A percentile compares a stretch with the other conserved stretches of the same genome.
Conservation (phyloP, 192 early-diverging fungal genomes). For the Umbelopsis ramanniana region DNA sequence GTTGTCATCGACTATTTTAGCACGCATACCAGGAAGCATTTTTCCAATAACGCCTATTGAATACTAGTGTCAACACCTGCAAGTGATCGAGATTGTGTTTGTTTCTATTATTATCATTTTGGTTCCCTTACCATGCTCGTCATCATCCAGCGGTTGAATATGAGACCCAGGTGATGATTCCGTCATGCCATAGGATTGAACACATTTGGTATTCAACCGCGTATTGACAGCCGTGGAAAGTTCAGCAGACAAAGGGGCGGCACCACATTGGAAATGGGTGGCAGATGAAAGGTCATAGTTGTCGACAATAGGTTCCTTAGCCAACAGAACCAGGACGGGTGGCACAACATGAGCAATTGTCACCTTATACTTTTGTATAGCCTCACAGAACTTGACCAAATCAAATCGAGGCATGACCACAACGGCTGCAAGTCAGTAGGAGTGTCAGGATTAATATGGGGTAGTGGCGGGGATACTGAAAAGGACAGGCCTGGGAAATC, state of each 20-base stretch:
- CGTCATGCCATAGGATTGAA: constrained; percentile 57
- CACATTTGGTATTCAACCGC: not conserved
- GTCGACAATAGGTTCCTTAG: constrained; percentile 73
- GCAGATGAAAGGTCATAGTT: constrained; percentile 79
- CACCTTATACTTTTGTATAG: constrained; percentile 74
- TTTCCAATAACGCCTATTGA: constrained; percentile 64
- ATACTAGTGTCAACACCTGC: not conserved
- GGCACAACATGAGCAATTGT: constrained; percentile 68
- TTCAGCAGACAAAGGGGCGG: constrained; percentile 80
- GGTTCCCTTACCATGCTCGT: not conserved
- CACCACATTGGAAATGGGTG: constrained; percentile 67
- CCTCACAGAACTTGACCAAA: constrained; percentile 60
- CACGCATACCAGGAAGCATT: constrained; percentile 72
- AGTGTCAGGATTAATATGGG: constrained; percentile 34
- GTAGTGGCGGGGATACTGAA: constrained; percentile 1
- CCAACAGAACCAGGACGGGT: constrained; percentile 68
- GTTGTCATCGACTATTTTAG: constrained; percentile 76
- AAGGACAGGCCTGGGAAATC: constrained; percentile 14
- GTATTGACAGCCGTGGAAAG: not conserved
- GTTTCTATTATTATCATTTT: too few species aligned
- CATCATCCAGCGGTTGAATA: constrained; percentile 16
- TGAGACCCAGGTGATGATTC: constrained; percentile 50
- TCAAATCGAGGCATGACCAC: constrained; percentile 83
- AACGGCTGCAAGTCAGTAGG: constrained; percentile 54
- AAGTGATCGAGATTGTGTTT: too few species aligned